These are phyloP conservation scores for Eucalyptus pumila DNA, from an alignment of 345 rosid species.

Conservation along the genomic window DNA sequence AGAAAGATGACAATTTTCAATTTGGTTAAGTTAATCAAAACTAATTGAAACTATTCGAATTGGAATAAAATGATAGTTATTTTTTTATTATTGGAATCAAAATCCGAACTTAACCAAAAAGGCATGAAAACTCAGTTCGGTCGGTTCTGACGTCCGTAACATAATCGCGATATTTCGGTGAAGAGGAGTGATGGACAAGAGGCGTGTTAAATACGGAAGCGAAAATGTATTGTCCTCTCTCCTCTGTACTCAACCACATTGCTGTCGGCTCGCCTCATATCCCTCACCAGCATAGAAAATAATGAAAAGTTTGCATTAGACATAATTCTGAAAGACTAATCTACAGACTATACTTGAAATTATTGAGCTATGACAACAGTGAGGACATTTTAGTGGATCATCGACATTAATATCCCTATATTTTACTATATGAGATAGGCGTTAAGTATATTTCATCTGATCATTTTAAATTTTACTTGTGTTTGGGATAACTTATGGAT, in stretches of 20 bases:
- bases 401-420: neutral
- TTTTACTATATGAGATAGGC: neutral
- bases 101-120: too few relatives aligned
- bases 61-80: neutral
- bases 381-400: neutral
- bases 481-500: neutral
- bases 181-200: neutral
- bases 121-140: too few relatives aligned
- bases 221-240: neutral
- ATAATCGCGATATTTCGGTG: neutral
- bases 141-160: neutral
- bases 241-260: neutral
- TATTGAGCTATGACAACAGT: neutral
- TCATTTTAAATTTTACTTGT: neutral
- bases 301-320: neutral
- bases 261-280: neutral
- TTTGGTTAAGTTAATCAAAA: neutral
- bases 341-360: neutral
- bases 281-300: neutral
- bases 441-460: neutral
- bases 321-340: neutral
- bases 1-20: too few relatives aligned
- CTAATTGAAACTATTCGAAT: neutral
- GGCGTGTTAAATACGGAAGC: neutral
- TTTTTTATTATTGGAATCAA: too few relatives aligned